Percentiles rank a stretch among this genome's conserved stretches.
Evolutionary conservation across 1,284 basidiomycete genomes (phyloP).

Genomic region (Cryptococcus sp.): DNA sequence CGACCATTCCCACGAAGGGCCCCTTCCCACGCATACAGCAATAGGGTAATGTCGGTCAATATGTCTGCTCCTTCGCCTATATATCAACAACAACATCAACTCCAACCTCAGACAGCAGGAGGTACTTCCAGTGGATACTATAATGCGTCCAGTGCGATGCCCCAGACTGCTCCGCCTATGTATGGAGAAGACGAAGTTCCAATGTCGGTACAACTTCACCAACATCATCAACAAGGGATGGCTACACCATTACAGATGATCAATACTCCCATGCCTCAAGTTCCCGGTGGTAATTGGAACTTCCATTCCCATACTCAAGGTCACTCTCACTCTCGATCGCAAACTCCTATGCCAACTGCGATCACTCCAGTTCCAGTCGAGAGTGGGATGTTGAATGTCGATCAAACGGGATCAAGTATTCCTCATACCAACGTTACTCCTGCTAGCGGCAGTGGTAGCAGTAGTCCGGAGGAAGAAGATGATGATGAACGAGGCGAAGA

Average conservation of each 20-base stretch:
- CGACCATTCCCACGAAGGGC: constrained; percentile 18
- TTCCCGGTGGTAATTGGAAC: no score
- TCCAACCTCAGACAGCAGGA: background rate
- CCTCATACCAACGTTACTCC: no score
- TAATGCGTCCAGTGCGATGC: background rate
- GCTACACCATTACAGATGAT: background rate
- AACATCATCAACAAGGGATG: background rate
- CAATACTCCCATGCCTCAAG: background rate
- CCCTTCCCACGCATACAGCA: background rate
- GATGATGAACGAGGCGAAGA: no score
- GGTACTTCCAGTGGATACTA: background rate
- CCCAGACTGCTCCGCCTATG: constrained; percentile 18
- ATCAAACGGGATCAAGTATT: no score
- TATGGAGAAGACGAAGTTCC: constrained; percentile 37
- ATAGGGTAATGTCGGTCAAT: background rate
- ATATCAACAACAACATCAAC: background rate
- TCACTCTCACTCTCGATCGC: no score
- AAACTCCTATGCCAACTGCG: no score
- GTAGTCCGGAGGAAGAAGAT: no score
- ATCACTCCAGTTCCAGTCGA: no score
- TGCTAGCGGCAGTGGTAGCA: no score
- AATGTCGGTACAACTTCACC: constrained; percentile 30
- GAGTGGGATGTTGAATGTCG: no score
- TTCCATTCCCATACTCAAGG: no score
- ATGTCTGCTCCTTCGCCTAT: background rate